A percentile compares a stretch with the other conserved stretches of the same genome.
Conservation (phyloP, 768 basidiomycete species). For the Rhodosporidiobolus sp. region DNA sequence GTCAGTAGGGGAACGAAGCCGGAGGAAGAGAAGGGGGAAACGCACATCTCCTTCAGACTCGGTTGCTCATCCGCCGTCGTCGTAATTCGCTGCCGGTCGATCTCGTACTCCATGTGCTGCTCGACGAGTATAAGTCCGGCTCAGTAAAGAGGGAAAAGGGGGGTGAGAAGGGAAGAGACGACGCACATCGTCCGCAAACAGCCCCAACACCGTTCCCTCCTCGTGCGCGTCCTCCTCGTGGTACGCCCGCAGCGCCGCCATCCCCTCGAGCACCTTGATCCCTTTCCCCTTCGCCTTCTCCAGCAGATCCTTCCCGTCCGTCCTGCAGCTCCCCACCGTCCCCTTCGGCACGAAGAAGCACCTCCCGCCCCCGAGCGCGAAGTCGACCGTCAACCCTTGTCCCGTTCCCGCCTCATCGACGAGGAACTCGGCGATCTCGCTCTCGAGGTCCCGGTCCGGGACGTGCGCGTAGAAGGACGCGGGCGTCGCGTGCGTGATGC, state of each 20-base stretch:
- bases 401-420: constrained; percentile 33
- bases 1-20: too few relatives aligned
- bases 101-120: constrained; percentile 45
- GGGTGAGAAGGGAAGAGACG: too few relatives aligned
- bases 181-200: constrained; percentile 40
- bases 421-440: constrained; percentile 39
- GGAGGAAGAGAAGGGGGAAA: neutral
- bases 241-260: constrained; percentile 29
- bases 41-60: constrained; percentile 43
- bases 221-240: constrained; percentile 17
- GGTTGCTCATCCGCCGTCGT: constrained; percentile 36
- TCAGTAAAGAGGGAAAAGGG: too few relatives aligned
- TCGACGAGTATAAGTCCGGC: too few relatives aligned
- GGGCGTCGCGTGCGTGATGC: constrained; percentile 44
- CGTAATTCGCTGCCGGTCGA: constrained; percentile 40
- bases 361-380: constrained; percentile 44
- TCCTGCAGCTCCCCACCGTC: constrained; percentile 37
- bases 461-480: constrained; percentile 44
- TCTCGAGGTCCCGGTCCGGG: constrained; percentile 40
- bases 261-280: constrained; percentile 34
- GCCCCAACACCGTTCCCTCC: constrained; percentile 35
- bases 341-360: constrained; percentile 43
- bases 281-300: constrained; percentile 20
- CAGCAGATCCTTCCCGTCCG: constrained; percentile 40
- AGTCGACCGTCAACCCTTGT: constrained; percentile 41